These are phyloP conservation scores for Annulohypoxylon nitens DNA, from an alignment of 495 filamentous ascomycete genomes.

Conservation along the genomic window DNA sequence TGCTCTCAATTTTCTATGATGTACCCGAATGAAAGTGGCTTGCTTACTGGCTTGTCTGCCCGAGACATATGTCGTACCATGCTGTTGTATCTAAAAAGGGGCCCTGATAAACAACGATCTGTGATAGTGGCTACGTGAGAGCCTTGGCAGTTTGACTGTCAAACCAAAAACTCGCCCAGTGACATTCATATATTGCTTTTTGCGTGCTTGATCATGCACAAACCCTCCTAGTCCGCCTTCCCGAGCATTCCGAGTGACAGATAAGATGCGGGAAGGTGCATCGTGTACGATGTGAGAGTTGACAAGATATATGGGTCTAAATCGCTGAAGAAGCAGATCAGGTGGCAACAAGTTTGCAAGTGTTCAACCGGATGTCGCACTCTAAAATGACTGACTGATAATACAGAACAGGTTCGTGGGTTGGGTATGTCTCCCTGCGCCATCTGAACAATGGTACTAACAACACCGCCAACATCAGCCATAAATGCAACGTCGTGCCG, in stretches of 20 bases:
- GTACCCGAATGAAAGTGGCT: not conserved
- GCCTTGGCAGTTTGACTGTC: not conserved
- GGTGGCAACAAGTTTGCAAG: constrained; percentile 1
- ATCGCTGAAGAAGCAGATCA: not conserved
- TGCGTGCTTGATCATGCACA: not conserved
- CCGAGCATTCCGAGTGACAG: not conserved
- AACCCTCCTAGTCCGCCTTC: not conserved
- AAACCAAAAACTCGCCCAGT: not conserved
- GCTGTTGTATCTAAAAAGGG: not conserved
- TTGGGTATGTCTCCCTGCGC: constrained; percentile 20
- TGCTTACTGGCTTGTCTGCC: not conserved
- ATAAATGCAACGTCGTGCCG: constrained; percentile 17
- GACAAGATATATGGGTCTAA: constrained; percentile 12
- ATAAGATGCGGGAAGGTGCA: not conserved
- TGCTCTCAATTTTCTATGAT: not conserved
- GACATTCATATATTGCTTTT: not conserved
- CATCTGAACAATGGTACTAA: constrained; percentile 11
- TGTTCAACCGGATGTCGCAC: constrained; percentile 28
- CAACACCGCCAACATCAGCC: not conserved
- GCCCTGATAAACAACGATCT: not conserved
- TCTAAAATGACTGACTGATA: constrained; percentile 2
- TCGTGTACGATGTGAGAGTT: not conserved
- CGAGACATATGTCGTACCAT: not conserved
- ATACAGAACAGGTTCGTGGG: constrained; percentile 16
- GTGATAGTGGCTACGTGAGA: not conserved